These are phyloP conservation scores for Vanrija humicola DNA, from an alignment of 1,284 basidiomycete species.

Conservation along the genomic window DNA sequence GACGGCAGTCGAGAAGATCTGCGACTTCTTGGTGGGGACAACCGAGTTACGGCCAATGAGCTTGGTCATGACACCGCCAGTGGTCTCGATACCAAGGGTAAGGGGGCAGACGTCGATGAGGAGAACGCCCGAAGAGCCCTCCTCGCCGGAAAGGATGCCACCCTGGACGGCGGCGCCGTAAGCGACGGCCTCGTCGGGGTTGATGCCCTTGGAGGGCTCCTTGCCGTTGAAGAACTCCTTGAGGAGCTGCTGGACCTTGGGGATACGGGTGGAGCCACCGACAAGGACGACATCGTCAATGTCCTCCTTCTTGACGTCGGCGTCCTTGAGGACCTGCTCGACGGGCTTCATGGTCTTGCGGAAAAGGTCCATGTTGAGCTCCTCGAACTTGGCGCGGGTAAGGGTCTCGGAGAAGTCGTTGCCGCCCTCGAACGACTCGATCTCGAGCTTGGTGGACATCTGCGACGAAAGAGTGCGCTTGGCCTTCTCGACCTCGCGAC, in stretches of 20 bases:
- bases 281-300: constrained; percentile 96
- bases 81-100: constrained; percentile 95
- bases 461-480: constrained; percentile 90
- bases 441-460: constrained; percentile 68
- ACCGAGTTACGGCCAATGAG: constrained; percentile 93
- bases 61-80: constrained; percentile 97
- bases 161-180: constrained; percentile 99
- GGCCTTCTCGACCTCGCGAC: constrained; percentile 97
- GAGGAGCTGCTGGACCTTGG: constrained; percentile 95
- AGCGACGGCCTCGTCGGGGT: constrained; percentile 99
- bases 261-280: constrained; percentile 98
- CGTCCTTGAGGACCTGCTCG: constrained; percentile 97
- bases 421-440: constrained; percentile 84
- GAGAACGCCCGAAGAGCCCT: constrained; percentile 95
- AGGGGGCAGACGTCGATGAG: constrained; percentile 96
- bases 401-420: constrained; percentile 94
- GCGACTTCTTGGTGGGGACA: constrained; percentile 97
- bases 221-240: constrained; percentile 83
- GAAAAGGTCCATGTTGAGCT: constrained; percentile 98
- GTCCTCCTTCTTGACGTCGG: constrained; percentile 95
- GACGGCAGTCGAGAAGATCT: constrained; percentile 95
- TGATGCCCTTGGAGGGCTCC: constrained; percentile 91
- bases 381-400: constrained; percentile 97
- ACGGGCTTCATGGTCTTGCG: constrained; percentile 99
- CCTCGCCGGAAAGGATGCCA: constrained; percentile 95